Base-by-base conservation (phyloP, 306 rosid species). In the Adenanthera pavonina region DNA sequence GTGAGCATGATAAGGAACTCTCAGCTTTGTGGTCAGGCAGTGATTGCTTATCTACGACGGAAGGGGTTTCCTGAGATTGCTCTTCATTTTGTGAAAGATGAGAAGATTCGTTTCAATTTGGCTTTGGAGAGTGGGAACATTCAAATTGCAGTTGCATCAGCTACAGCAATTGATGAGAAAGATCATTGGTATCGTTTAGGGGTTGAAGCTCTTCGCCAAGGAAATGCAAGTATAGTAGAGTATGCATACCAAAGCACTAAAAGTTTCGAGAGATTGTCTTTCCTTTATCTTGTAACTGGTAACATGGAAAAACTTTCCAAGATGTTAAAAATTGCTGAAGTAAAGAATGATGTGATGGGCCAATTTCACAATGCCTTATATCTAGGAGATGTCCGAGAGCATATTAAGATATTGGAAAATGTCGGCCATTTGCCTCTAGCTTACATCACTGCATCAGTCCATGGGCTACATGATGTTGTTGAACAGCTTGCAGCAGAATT, bases 311-410 rank as follows among this genome's bases (percentile, higher is more conserved):
- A 92, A 83, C 92, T 94, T 74, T 88, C 97, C 61, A 94, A 94
- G 91, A 94, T 94, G 98, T 87, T 94, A 85, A 94, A 94, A 90
- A 92, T 94, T 80, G 98, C 98, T 43, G 97, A 91, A 87, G 97
- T 94, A 25, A 94, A 92, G 81, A 92, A 94, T 83, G 97, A 94
- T 77, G 97, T 94, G 80, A 94, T 94, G 98, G 98, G 98, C 56
- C 98, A 94, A 74, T 94, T 94, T 84, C 98, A 94, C 85, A 94
- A 94, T 83, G 97, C 98, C 62, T 71, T 92, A 38, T 94, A 94
- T 83, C 78, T 94, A 83, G 98, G 98, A 61, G 90, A 91, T 82
- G 86, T 92, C 43, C 83, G 81, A 40, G 98, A 94, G 77, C 97
- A 97, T 19, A 83, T 94, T 60, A 94, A 91, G 90, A 91, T 94